Evolutionary conservation across 2,329 filamentous ascomycete genomes (phyloP).

Genomic region (Geoglossum cookeanum): DNA sequence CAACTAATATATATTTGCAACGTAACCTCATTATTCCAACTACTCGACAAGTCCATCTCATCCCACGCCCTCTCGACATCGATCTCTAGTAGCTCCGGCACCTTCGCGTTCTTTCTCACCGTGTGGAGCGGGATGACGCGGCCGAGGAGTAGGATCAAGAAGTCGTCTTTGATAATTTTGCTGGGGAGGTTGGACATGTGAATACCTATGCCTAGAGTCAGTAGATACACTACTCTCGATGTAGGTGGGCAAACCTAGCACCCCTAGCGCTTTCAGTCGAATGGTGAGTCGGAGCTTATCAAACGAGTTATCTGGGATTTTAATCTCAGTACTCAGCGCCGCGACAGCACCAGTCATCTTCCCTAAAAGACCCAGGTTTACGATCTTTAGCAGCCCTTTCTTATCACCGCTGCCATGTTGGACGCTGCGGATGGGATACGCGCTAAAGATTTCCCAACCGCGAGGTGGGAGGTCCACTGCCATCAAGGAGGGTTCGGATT

Average conservation of each 20-base stretch:
- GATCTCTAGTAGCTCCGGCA: conserved; percentile 48
- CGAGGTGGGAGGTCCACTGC: not conserved
- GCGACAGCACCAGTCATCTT: conserved; percentile 86
- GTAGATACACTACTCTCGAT: not conserved
- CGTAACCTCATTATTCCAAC: conserved; percentile 65
- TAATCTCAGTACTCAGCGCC: conserved; percentile 42
- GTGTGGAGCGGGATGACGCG: conserved; percentile 47
- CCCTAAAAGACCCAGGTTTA: conserved; percentile 57
- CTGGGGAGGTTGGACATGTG: conserved; percentile 53
- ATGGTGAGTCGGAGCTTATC: conserved; percentile 41
- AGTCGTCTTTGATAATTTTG: conserved; percentile 40
- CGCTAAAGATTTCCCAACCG: conserved; percentile 67
- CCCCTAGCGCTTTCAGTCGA: conserved; percentile 61
- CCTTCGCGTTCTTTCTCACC: conserved; percentile 36
- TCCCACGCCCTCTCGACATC: conserved; percentile 64
- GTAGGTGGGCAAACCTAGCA: conserved; percentile 33
- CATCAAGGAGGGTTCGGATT: not conserved
- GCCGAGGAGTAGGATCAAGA: conserved; percentile 59
- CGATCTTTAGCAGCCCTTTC: conserved; percentile 29
- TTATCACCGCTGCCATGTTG: not conserved
- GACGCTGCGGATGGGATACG: conserved; percentile 38
- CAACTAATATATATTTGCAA: conserved; percentile 38
- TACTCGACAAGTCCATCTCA: conserved; percentile 45
- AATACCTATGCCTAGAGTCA: conserved; percentile 34
- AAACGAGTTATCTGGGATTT: conserved; percentile 35